A percentile compares a stretch with the other conserved stretches of the same genome.
These are phyloP conservation scores for Tritrichomonas foetus DNA, from an alignment of 208 protist species.

Conservation along the genomic window DNA sequence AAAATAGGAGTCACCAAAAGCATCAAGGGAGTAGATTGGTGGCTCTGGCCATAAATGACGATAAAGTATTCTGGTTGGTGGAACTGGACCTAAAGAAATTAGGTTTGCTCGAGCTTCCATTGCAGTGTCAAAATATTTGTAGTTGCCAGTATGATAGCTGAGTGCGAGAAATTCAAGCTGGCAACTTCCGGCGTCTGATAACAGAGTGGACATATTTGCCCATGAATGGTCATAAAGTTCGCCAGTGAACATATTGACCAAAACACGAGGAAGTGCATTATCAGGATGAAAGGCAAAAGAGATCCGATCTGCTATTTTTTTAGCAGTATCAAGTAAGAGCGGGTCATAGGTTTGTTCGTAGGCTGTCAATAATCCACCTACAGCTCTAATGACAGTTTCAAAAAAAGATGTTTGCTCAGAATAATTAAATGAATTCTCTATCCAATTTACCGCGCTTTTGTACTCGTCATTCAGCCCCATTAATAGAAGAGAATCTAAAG, in stretches of 20 bases:
- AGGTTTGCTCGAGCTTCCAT: neutral
- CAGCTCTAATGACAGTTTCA: no score
- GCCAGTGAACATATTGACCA: neutral
- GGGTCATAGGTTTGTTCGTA: conserved; percentile 62
- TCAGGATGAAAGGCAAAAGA: conserved; percentile 52
- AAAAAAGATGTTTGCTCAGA: no score
- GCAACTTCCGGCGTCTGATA: neutral
- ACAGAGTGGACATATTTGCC: neutral
- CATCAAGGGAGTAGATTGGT: neutral
- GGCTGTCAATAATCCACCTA: conserved; percentile 60
- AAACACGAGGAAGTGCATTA: conserved; percentile 42
- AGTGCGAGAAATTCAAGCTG: conserved; percentile 27
- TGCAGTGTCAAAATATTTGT: neutral
- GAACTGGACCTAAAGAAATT: no score
- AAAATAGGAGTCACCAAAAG: conserved; percentile 27
- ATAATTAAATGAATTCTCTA: neutral
- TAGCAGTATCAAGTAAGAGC: conserved; percentile 42
- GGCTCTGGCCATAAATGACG: no score
- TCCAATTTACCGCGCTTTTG: neutral
- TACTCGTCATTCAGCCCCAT: neutral
- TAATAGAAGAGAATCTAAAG: neutral
- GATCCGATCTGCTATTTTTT: conserved; percentile 36
- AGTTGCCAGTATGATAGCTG: neutral
- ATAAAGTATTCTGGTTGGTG: neutral
- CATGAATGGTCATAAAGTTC: neutral